Percentiles rank a stretch among this genome's conserved stretches.
Conservation (phyloP, 208 protist species). For the Acanthamoeba sp. region DNA sequence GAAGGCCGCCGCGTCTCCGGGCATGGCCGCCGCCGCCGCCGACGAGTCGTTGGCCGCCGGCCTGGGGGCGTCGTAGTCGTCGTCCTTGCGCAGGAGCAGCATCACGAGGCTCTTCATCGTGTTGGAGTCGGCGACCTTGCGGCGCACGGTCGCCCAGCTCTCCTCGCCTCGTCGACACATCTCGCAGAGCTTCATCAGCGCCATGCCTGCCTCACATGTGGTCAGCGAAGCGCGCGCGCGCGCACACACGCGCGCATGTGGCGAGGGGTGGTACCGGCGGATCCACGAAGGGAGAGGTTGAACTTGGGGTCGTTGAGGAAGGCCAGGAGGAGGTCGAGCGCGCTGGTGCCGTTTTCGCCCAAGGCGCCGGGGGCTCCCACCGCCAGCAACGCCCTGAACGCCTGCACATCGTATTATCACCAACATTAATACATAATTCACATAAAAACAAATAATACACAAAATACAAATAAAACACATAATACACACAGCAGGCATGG, state of each 20-base stretch:
- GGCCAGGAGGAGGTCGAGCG: conserved; percentile 61
- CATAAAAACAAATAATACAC: neutral
- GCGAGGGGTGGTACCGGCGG: conserved; percentile 5
- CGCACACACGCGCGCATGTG: neutral
- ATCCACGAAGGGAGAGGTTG: conserved; percentile 62
- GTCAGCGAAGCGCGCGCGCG: neutral
- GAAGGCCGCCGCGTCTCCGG: conserved; percentile 66
- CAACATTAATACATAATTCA: no score
- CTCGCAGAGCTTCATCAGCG: conserved; percentile 75
- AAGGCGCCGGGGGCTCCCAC: neutral
- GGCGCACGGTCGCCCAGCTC: conserved; percentile 41
- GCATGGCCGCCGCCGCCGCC: neutral
- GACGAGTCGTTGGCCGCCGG: neutral
- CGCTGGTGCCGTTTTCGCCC: conserved; percentile 41
- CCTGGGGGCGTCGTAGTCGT: neutral
- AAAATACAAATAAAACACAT: neutral
- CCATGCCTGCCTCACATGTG: conserved; percentile 73
- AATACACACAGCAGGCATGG: neutral
- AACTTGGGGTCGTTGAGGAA: conserved; percentile 44
- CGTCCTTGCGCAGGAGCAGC: conserved; percentile 66
- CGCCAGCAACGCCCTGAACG: conserved; percentile 16
- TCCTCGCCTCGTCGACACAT: conserved; percentile 61
- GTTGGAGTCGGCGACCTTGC: conserved; percentile 48
- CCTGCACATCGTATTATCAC: no score
- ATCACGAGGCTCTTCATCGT: conserved; percentile 67